Percentiles rank a stretch among this genome's conserved stretches.
phyloP scores from a whole-genome alignment of 2,329 filamentous ascomycete genomes.

The Drechslera avenae region DNA sequence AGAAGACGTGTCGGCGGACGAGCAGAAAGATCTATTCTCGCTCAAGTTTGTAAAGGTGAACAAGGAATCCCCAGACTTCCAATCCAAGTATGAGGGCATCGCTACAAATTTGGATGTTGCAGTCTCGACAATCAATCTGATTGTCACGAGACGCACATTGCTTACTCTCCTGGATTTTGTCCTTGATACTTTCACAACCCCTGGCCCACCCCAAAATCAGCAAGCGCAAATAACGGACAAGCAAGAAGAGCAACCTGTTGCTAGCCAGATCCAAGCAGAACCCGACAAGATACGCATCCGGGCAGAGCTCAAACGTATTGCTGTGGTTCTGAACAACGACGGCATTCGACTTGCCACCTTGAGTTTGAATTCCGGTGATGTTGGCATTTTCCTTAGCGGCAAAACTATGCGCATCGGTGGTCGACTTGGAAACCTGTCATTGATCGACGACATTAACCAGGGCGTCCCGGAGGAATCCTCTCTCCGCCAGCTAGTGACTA shows the following conservation, averaged over 20 bases:
- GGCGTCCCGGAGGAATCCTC: conserved; percentile 82
- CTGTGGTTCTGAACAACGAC: conserved; percentile 95
- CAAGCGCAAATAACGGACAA: conserved; percentile 39
- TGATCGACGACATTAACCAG: conserved; percentile 92
- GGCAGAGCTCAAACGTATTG: conserved; percentile 89
- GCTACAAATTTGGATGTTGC: conserved; percentile 90
- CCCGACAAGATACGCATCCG: conserved; percentile 88
- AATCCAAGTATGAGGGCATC: conserved; percentile 87
- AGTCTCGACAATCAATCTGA: conserved; percentile 93
- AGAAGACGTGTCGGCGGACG: conserved; percentile 70
- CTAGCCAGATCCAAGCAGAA: conserved; percentile 50
- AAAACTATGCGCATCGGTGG: conserved; percentile 87
- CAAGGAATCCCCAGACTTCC: conserved; percentile 88
- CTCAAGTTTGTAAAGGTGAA: conserved; percentile 92
- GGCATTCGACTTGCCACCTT: conserved; percentile 92
- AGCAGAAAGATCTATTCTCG: conserved; percentile 79
- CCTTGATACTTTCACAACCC: conserved; percentile 83
- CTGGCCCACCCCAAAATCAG: conserved; percentile 54
- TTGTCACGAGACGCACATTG: conserved; percentile 91
- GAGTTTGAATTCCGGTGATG: conserved; percentile 88
- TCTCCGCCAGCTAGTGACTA: conserved; percentile 85
- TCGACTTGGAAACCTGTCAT: conserved; percentile 81
- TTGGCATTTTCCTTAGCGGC: conserved; percentile 84
- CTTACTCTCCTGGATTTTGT: conserved; percentile 94
- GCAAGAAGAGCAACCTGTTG: conserved; percentile 43